Base-by-base conservation (phyloP, 2,329 filamentous ascomycete genomes). In the Bipolaris victoriae region DNA sequence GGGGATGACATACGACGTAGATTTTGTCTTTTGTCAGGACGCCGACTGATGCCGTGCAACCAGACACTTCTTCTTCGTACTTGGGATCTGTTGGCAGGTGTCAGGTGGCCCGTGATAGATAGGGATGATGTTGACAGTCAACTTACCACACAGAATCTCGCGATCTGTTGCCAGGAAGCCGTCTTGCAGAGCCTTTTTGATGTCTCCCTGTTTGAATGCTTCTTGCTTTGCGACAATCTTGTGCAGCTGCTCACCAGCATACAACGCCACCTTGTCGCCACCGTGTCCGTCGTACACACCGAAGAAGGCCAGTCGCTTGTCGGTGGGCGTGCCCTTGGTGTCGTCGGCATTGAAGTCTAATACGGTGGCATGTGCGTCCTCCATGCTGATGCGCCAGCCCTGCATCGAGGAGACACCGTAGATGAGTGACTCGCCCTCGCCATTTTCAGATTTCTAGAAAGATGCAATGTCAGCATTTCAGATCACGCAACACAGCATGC, bases 341-440 rank as follows among this genome's bases (percentile, higher is more conserved):
- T 73, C 76, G 35, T 79, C 79, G 68, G 80, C 80, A 60, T 83
- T 81, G 60, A 98, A 87, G 78, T 98, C 91, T 76, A 99, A 90
- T 50, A 98, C 82, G 54, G 90, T 86, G 61, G 91, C 91, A 81
- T 99, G 95, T 63, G 95, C 88, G 77, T 99, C 95, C 79, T 99
- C 95, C 95, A 99, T 99, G 83, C 91, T 97, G 81, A 99, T 98
- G 82, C 95, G 90, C 95, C 95, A 99, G 83, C 95, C 95, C 81
- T 99, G 95, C 95, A 99, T 99, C 80, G 92, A 92, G 66, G 95
- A 99, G 66, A 98, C 88, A 75, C 95, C 95, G 79, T 91, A 99
- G 76, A 95, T 81, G 76, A 97, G 88, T 76, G 91, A 89, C 66
- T 96, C 92, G 90, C 98, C 93, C 81, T 92, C 88, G 80, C 93